Evolutionary conservation across 495 filamentous ascomycete species (phyloP).

Genomic region (Penicillium paradoxum): DNA sequence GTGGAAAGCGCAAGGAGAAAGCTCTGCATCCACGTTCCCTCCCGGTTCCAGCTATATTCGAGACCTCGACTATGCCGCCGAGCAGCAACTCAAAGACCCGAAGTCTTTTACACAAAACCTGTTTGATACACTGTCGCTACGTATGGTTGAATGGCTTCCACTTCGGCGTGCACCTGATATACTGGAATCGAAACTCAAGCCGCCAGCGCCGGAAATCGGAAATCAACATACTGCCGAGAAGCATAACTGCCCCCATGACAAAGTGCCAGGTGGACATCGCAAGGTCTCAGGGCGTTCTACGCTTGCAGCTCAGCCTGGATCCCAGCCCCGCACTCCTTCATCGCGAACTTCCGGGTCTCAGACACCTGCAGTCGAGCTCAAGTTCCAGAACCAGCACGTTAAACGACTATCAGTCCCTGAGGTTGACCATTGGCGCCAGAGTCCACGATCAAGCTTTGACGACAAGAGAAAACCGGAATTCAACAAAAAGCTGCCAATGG

Average conservation of each 20-base stretch:
- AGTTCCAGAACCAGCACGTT: constrained; percentile 35
- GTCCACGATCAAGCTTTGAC: constrained; percentile 28
- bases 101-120: constrained; percentile 80
- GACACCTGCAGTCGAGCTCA: constrained; percentile 34
- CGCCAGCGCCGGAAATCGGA: background rate
- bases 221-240: constrained; percentile 13
- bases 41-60: constrained; percentile 11
- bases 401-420: constrained; percentile 40
- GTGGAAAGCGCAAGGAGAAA: background rate
- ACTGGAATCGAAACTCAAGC: constrained; percentile 13
- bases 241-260: constrained; percentile 3
- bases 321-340: constrained; percentile 31
- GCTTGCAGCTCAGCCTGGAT: background rate
- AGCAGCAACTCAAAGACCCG: constrained; percentile 65
- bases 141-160: constrained; percentile 76
- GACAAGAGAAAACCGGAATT: constrained; percentile 31
- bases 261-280: constrained; percentile 8
- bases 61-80: constrained; percentile 21
- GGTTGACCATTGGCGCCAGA: constrained; percentile 34
- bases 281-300: constrained; percentile 2
- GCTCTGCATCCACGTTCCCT: background rate
- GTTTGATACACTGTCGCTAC: constrained; percentile 70
- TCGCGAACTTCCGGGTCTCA: constrained; percentile 23
- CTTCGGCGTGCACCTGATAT: constrained; percentile 37
- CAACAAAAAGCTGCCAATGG: constrained; percentile 27